Evolutionary conservation across 1,284 basidiomycete species (phyloP).

Genomic region (Sporisorium iseilematis-ciliati): DNA sequence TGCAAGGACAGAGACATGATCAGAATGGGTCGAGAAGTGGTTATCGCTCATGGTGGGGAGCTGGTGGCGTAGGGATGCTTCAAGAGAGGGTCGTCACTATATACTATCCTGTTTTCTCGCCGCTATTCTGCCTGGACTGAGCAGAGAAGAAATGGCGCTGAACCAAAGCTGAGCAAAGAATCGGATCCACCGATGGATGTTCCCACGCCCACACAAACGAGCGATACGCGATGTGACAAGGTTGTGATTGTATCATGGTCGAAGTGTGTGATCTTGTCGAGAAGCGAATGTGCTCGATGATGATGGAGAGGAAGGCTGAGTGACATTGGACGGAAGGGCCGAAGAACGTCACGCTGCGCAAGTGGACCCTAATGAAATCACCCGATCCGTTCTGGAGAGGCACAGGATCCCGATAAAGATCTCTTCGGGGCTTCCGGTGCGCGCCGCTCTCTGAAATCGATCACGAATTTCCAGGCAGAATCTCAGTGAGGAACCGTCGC

Average conservation of each 20-base stretch:
- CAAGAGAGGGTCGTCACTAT: background rate
- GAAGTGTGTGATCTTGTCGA: constrained; percentile 4
- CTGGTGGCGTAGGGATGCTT: background rate
- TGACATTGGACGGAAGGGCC: constrained; percentile 5
- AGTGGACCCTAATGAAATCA: constrained; percentile 24
- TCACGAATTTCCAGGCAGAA: constrained; percentile 25
- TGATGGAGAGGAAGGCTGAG: background rate
- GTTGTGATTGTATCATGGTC: background rate
- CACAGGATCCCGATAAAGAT: background rate
- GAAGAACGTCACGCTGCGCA: background rate
- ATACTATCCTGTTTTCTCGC: background rate
- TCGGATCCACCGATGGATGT: background rate
- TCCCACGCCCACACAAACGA: background rate
- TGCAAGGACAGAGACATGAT: background rate
- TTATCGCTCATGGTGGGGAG: background rate
- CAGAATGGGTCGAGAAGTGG: background rate
- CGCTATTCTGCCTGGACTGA: background rate
- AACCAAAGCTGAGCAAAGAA: background rate
- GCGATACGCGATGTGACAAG: background rate
- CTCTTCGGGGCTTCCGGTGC: constrained; percentile 9
- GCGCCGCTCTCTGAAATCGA: constrained; percentile 29
- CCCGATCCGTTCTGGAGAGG: background rate
- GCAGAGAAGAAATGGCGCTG: background rate
- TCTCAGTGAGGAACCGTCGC: constrained; percentile 14
- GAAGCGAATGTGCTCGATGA: background rate